phyloP scores from a whole-genome alignment of 495 filamentous ascomycete species.

The Usnea hakonensis region DNA sequence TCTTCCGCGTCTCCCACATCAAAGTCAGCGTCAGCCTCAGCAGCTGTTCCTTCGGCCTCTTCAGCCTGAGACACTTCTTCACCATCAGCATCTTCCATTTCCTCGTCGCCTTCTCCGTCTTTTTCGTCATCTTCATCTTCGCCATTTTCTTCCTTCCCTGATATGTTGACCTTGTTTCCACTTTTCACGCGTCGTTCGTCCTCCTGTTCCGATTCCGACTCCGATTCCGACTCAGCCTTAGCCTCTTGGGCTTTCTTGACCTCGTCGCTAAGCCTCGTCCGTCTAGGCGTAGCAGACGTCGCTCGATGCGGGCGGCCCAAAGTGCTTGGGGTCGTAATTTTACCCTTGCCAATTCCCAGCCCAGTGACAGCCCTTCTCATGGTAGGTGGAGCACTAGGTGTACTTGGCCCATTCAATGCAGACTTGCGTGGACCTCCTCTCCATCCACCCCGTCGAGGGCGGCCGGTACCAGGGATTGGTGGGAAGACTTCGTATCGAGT shows the following conservation, averaged over 20 bases:
- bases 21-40: constrained; percentile 21
- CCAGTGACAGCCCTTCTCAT: constrained; percentile 13
- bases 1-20: constrained; percentile 21
- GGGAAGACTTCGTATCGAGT: constrained; percentile 29
- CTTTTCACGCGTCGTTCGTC: constrained; percentile 2
- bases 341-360: constrained; percentile 8
- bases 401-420: constrained; percentile 15
- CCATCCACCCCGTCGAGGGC: constrained; percentile 24
- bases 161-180: not conserved
- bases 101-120: constrained; percentile 7
- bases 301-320: not conserved
- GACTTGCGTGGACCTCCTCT: constrained; percentile 18
- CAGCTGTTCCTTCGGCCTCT: constrained; percentile 13
- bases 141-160: not conserved
- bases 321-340: not conserved
- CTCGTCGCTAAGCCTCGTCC: constrained; percentile 6
- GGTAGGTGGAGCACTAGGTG: constrained; percentile 12
- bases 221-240: not conserved
- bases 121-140: constrained; percentile 14
- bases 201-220: not conserved
- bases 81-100: constrained; percentile 14
- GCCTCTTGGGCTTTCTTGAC: not conserved
- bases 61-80: constrained; percentile 12
- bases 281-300: not conserved
- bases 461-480: constrained; percentile 25